phyloP scores from a whole-genome alignment of 1,139 yeast species.

The Meyerozyma smithsonii region DNA sequence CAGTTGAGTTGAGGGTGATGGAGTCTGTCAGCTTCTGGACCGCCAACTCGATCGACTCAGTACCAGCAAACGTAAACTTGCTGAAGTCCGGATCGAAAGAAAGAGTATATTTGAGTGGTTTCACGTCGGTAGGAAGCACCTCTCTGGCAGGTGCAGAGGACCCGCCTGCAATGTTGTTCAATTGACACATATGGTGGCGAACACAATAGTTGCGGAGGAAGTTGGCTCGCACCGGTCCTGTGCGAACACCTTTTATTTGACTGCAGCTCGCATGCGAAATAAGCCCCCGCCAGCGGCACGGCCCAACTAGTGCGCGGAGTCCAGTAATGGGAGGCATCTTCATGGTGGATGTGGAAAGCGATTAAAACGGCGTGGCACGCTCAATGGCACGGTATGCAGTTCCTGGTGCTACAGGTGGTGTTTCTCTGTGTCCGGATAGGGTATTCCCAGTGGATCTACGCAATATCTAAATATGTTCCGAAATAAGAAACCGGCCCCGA shows the following conservation, averaged over 20 bases:
- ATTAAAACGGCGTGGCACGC: too few relatives aligned
- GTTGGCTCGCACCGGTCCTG: neutral
- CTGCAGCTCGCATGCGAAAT: neutral
- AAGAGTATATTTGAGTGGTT: constrained; percentile 66
- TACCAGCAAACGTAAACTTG: constrained; percentile 67
- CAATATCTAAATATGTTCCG: too few relatives aligned
- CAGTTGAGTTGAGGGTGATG: constrained; percentile 58
- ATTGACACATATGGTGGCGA: constrained; percentile 2
- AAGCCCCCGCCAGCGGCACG: neutral
- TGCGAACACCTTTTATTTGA: neutral
- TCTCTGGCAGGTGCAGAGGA: constrained; percentile 43
- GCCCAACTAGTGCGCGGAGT: too few relatives aligned
- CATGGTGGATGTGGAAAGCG: too few relatives aligned
- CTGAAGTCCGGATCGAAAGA: constrained; percentile 70
- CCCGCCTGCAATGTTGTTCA: constrained; percentile 12
- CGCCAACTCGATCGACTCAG: constrained; percentile 57
- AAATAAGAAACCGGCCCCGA: too few relatives aligned
- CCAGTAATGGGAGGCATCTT: too few relatives aligned
- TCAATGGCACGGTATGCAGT: too few relatives aligned
- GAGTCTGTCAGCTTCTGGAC: constrained; percentile 51
- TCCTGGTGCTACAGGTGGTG: too few relatives aligned
- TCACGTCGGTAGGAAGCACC: constrained; percentile 67
- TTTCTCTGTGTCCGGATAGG: too few relatives aligned
- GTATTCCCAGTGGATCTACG: too few relatives aligned
- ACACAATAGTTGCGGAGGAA: neutral